Evolutionary conservation across 305 asterid species (phyloP).

Genomic region (Caryopteris hybrid): DNA sequence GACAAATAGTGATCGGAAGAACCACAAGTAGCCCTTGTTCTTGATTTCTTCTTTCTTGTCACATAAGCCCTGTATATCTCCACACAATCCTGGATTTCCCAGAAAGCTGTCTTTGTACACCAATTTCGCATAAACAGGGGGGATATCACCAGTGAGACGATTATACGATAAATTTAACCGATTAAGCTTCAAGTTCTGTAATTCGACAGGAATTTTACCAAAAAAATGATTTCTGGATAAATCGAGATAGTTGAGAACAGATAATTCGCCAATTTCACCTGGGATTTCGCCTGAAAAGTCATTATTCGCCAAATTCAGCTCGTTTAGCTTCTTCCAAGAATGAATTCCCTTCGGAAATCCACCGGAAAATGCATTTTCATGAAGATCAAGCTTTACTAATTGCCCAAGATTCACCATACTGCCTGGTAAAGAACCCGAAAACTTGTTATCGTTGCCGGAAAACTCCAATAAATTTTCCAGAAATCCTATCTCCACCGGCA

Average conservation of each 20-base stretch:
- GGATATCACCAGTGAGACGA: constrained; percentile 63
- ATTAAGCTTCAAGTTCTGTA: constrained; percentile 81
- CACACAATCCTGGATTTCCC: constrained; percentile 72
- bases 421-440: constrained; percentile 62
- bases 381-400: constrained; percentile 81
- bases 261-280: constrained; percentile 49
- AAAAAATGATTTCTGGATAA: constrained; percentile 59
- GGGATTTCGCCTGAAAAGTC: constrained; percentile 65
- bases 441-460: constrained; percentile 49
- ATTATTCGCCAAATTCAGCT: constrained; percentile 69
- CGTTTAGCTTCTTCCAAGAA: constrained; percentile 69
- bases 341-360: constrained; percentile 48
- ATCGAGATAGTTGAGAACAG: constrained; percentile 74
- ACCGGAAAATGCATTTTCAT: constrained; percentile 56
- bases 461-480: constrained; percentile 55
- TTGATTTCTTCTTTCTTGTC: constrained; percentile 37
- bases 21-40: constrained; percentile 52
- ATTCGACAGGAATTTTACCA: constrained; percentile 52
- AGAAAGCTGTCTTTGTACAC: constrained; percentile 62
- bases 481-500: constrained; percentile 73
- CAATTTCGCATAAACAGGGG: constrained; percentile 56
- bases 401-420: constrained; percentile 62
- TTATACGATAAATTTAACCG: constrained; percentile 66
- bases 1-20: constrained; percentile 46
- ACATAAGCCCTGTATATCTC: constrained; percentile 63